Evolutionary conservation across 2,329 filamentous ascomycete species (phyloP).

Genomic region (Hypoxylon sp.): DNA sequence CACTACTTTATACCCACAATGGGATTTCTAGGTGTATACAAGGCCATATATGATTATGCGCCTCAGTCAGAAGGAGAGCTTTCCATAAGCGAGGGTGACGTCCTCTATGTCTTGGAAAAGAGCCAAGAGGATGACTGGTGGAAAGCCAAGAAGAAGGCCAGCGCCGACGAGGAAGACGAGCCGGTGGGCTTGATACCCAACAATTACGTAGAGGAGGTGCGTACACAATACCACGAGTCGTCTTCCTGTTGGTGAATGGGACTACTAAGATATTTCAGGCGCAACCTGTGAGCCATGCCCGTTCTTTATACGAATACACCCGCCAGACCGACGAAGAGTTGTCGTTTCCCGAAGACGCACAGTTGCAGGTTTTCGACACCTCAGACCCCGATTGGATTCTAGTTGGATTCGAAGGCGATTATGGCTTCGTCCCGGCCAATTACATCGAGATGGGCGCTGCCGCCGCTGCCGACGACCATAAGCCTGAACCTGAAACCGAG

Average conservation of each 20-base stretch:
- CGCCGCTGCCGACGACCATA: conserved; percentile 46
- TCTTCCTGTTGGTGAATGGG: conserved; percentile 56
- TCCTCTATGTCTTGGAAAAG: conserved; percentile 89
- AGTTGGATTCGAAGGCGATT: conserved; percentile 83
- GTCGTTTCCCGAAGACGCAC: conserved; percentile 89
- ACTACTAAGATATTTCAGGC: conserved; percentile 59
- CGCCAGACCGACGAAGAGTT: conserved; percentile 97
- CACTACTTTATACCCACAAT: conserved; percentile 57
- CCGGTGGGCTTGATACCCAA: conserved; percentile 89
- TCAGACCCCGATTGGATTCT: conserved; percentile 97
- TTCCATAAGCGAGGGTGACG: conserved; percentile 81
- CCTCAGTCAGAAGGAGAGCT: conserved; percentile 89
- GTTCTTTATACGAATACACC: conserved; percentile 97
- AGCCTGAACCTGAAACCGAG: conserved; percentile 34
- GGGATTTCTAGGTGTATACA: conserved; percentile 92
- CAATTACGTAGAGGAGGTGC: conserved; percentile 94
- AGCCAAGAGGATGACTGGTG: conserved; percentile 84
- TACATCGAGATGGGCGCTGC: conserved; percentile 80
- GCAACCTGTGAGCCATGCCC: conserved; percentile 72
- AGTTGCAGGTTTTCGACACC: conserved; percentile 84
- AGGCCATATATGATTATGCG: conserved; percentile 89
- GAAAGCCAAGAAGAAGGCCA: conserved; percentile 92
- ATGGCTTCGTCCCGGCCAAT: conserved; percentile 93
- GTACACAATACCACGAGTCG: conserved; percentile 41
- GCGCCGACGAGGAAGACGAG: conserved; percentile 85